Percentiles rank a stretch among this genome's conserved stretches.
These are phyloP conservation scores for Pezicula carpinea DNA, from an alignment of 2,329 filamentous ascomycete species.

Conservation along the genomic window DNA sequence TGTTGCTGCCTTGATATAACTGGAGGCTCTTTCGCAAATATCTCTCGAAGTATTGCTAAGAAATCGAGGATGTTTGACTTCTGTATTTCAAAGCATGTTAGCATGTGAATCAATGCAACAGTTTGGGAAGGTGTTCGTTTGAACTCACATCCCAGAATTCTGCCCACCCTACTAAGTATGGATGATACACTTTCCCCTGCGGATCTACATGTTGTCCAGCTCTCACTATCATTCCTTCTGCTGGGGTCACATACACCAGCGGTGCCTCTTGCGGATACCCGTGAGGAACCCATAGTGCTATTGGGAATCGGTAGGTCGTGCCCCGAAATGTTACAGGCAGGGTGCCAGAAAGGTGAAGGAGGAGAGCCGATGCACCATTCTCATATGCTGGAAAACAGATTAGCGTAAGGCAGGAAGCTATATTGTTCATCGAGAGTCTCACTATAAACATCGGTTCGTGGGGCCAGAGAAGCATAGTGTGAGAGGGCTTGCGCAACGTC, in stretches of 20 bases:
- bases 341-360: conserved; percentile 82
- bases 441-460: conserved; percentile 95
- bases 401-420: conserved; percentile 14
- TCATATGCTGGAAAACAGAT: conserved; percentile 64
- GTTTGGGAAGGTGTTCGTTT: not conserved
- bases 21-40: conserved; percentile 93
- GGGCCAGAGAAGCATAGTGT: conserved; percentile 73
- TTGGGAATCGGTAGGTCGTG: conserved; percentile 82
- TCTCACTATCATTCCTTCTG: conserved; percentile 81
- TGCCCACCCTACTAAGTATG: conserved; percentile 86
- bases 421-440: conserved; percentile 28
- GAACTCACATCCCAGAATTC: conserved; percentile 82
- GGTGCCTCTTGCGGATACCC: conserved; percentile 83
- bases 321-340: conserved; percentile 89
- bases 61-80: conserved; percentile 84
- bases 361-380: conserved; percentile 78
- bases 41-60: conserved; percentile 71
- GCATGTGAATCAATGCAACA: not conserved
- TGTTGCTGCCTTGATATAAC: conserved; percentile 69
- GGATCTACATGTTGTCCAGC: conserved; percentile 93
- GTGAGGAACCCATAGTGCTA: conserved; percentile 91
- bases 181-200: conserved; percentile 91
- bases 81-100: conserved; percentile 38
- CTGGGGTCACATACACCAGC: conserved; percentile 83
- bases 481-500: conserved; percentile 81